Conservation (phyloP, 192 early-diverging fungal genomes). For the Coemansia sp. region DNA sequence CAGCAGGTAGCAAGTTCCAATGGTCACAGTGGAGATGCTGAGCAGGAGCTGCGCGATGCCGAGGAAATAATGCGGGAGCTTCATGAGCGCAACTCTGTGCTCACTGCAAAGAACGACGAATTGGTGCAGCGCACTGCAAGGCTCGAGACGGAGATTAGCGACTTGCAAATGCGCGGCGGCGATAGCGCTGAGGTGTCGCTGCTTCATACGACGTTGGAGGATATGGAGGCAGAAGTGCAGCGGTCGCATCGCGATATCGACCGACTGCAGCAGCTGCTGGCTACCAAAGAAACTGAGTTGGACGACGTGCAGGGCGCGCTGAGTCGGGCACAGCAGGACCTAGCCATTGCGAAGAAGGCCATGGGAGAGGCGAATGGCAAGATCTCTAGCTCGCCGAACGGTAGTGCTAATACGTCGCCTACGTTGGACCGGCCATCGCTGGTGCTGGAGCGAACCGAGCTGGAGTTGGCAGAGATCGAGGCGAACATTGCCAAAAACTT, state of each 20-base stretch:
- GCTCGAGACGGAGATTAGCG: conserved; percentile 40
- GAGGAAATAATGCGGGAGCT: conserved; percentile 21
- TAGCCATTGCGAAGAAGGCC: conserved; percentile 2
- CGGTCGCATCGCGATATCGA: conserved; percentile 23
- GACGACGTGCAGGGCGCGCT: conserved; percentile 27
- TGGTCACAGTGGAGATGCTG: background rate
- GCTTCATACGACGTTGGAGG: conserved; percentile 16
- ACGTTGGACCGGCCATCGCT: conserved; percentile 9
- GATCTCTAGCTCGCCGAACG: background rate
- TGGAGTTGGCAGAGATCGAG: conserved; percentile 21
- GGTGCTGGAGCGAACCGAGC: conserved; percentile 7
- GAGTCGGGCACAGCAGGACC: background rate
- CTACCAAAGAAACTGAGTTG: conserved; percentile 20
- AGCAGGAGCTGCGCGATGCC: conserved; percentile 22
- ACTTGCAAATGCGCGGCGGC: conserved; percentile 20
- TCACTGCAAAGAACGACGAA: conserved; percentile 29
- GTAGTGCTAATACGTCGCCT: conserved; percentile 19
- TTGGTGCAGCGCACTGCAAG: conserved; percentile 39
- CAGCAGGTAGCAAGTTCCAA: conserved; percentile 14
- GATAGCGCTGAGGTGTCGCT: background rate
- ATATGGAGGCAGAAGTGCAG: conserved; percentile 20
- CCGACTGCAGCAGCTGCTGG: conserved; percentile 23
- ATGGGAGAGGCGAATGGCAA: background rate
- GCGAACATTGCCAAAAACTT: conserved; percentile 8
- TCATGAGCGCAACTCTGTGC: conserved; percentile 26